phyloP scores from a whole-genome alignment of 306 rosid genomes.

The Prunus mira region DNA sequence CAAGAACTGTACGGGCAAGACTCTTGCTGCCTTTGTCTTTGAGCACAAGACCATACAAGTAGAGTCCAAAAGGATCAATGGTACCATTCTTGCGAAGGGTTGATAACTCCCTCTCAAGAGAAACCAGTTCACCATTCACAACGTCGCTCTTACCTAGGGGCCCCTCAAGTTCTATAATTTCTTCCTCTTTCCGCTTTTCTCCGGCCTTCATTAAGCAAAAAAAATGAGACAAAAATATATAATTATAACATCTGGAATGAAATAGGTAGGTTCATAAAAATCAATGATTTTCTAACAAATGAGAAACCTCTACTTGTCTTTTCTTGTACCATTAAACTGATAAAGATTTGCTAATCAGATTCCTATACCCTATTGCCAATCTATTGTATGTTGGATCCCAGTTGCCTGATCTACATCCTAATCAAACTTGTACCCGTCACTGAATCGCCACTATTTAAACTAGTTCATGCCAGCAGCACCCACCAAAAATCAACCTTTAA shows the following conservation, averaged over 20 bases:
- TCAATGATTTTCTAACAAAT: neutral
- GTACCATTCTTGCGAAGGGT: constrained; percentile 68
- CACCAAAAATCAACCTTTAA: too few species aligned
- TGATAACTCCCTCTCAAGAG: constrained; percentile 85
- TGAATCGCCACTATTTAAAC: too few species aligned
- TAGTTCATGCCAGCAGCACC: too few species aligned
- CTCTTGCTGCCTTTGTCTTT: constrained; percentile 81
- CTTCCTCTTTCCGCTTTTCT: constrained; percentile 98
- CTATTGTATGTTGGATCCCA: neutral
- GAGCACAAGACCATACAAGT: constrained; percentile 86
- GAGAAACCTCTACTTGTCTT: neutral
- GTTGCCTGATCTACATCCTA: neutral
- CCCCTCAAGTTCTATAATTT: constrained; percentile 94
- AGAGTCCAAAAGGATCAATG: constrained; percentile 80
- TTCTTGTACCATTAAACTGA: neutral
- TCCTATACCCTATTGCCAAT: neutral
- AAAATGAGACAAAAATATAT: neutral
- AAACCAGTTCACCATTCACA: constrained; percentile 69
- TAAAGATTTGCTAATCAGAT: neutral
- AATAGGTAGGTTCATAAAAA: neutral
- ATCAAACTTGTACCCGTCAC: neutral
- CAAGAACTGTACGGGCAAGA: constrained; percentile 78
- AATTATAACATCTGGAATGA: neutral
- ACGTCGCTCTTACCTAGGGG: constrained; percentile 79
- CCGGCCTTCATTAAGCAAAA: constrained; percentile 63